Evolutionary conservation across 2,329 filamentous ascomycete species (phyloP), one percentile per base, ranked within the genome.

Genomic region (Exophiala xenobiotica): DNA sequence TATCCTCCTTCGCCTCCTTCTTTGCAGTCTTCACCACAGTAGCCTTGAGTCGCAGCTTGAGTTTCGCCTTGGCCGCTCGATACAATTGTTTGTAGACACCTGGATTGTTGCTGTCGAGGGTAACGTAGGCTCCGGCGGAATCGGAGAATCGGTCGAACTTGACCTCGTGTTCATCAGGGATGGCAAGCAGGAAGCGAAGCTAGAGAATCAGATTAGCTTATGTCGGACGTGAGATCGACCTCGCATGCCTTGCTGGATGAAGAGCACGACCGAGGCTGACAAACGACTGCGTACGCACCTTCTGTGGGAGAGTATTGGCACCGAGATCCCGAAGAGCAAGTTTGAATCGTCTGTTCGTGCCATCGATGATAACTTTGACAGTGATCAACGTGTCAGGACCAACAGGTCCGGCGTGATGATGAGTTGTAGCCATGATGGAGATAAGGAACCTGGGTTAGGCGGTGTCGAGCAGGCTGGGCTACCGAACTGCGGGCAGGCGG

Each of bases 21-120:
- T 58, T 41, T 39, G 48, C 47, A 37, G 58, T 53, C 18, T 69
- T 62, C 46, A 72, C 67, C 26, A 78, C 64, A 12, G 81, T 85
- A 29, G 88, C 86, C 61, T 84, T 88, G 53, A 99, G 81, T 71
- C 93, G 91, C 62, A 99, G 85, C 84, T 97, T 99, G 60, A 91
- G 84, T 79, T 99, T 99, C 29, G 93, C 93, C 77, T 96, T 99
- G 59, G 93, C 93, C 61, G 93, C 93, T 64, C 93, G 87, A 69
- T 93, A 92, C 35, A 99, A 85, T 68, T 96, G 93, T 78, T 96
- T 97, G 79, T 96, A 99, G 65, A 95, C 88, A 39, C 88, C 78
- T 6, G 81, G 73, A 66, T 96, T 95, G 67, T 78, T 77, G 56
- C 83, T 77, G 68, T 96, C 87, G 54, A 99, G 85, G 38, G 81